Conservation (phyloP, 2,329 filamentous ascomycete genomes). For the Zasmidium angulare region DNA sequence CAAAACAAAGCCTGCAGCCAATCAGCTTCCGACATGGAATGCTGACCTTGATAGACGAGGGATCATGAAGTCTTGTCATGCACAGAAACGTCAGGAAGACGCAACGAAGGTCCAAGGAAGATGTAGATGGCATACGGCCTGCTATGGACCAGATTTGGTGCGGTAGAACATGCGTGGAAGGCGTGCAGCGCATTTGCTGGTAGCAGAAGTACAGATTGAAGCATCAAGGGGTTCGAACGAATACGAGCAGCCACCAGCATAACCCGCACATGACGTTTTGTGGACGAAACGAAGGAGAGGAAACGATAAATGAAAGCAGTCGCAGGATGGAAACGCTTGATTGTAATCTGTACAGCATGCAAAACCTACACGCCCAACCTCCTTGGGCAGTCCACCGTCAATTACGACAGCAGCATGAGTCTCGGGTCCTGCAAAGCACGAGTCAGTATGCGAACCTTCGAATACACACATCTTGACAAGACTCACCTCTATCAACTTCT, state of each 20-base stretch:
- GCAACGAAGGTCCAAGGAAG: too few relatives aligned
- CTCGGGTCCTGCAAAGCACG: constrained; percentile 76
- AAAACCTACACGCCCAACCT: constrained; percentile 1
- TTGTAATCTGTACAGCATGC: constrained; percentile 4
- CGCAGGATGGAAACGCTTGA: neutral
- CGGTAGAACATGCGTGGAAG: too few relatives aligned
- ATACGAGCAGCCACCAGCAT: neutral
- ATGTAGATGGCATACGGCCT: too few relatives aligned
- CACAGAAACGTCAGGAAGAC: too few relatives aligned
- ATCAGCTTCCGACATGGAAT: neutral
- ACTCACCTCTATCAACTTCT: constrained; percentile 51
- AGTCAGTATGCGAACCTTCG: neutral
- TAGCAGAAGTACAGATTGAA: too few relatives aligned
- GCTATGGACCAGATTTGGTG: too few relatives aligned
- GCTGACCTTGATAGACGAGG: neutral
- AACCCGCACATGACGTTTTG: neutral
- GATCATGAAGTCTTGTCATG: too few relatives aligned
- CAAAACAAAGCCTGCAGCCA: constrained; percentile 5
- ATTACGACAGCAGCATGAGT: constrained; percentile 73
- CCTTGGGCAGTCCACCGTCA: neutral
- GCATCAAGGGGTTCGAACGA: too few relatives aligned
- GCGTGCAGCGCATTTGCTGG: too few relatives aligned
- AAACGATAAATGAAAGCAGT: neutral
- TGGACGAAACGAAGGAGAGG: neutral
- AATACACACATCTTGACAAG: neutral